These are phyloP conservation scores for Heliocybe sulcata DNA, from an alignment of 1,284 basidiomycete species.

Conservation along the genomic window DNA sequence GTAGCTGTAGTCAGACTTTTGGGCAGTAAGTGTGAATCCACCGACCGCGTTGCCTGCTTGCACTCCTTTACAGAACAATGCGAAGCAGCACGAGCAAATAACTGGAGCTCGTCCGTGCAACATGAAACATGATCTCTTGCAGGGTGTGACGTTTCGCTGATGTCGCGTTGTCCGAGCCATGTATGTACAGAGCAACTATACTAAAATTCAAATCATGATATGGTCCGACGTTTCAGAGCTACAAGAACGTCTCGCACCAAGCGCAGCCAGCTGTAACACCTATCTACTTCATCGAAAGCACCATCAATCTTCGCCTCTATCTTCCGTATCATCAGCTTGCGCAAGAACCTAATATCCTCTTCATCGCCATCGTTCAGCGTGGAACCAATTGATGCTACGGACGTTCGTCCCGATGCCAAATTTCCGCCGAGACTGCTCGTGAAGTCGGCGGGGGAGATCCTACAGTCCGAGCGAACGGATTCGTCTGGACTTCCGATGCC, in stretches of 20 bases:
- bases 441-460: conserved; percentile 18
- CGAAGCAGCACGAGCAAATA: no score
- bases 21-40: no score
- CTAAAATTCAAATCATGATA: no score
- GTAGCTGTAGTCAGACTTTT: no score
- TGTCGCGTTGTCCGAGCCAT: no score
- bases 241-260: conserved; percentile 56
- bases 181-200: no score
- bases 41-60: no score
- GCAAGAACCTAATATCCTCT: conserved; percentile 50
- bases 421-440: background rate
- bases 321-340: conserved; percentile 53
- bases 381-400: conserved; percentile 22
- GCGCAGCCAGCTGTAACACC: conserved; percentile 46
- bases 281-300: conserved; percentile 60
- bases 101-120: no score
- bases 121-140: no score
- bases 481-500: background rate
- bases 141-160: no score
- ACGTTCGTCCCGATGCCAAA: background rate
- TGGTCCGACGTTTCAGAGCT: conserved; percentile 45
- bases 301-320: conserved; percentile 48
- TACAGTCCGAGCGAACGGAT: conserved; percentile 14
- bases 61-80: no score
- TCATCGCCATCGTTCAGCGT: conserved; percentile 32